Evolutionary conservation across 2,329 filamentous ascomycete genomes (phyloP).

Genomic region (Diaporthe eres): DNA sequence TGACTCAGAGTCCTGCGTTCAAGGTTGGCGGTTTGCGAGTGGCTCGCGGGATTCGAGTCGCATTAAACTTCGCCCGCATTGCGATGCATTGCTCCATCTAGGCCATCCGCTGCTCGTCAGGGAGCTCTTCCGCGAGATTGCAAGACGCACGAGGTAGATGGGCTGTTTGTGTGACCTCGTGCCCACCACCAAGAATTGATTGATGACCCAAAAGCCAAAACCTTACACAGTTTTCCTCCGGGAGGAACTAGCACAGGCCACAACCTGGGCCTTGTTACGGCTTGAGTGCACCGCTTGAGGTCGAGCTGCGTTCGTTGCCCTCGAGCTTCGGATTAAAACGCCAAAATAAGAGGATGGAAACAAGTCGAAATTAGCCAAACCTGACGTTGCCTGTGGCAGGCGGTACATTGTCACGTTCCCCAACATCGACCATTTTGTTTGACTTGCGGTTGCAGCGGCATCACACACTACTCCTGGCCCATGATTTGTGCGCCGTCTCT

Average conservation of each 20-base stretch:
- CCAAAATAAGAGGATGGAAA: conserved; percentile 15
- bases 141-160: conserved; percentile 23
- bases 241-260: conserved; percentile 4
- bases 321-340: conserved; percentile 3
- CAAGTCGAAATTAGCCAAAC: conserved; percentile 15
- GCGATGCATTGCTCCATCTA: conserved; percentile 28
- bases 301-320: not conserved
- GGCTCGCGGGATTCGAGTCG: conserved; percentile 32
- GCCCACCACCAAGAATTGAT: conserved; percentile 13
- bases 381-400: conserved; percentile 9
- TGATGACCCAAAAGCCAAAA: conserved; percentile 10
- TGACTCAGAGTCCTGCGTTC: conserved; percentile 32
- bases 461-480: conserved; percentile 11
- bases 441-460: conserved; percentile 30
- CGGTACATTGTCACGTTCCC: conserved; percentile 22
- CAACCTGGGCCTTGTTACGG: conserved; percentile 16
- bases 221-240: not conserved
- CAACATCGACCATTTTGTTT: conserved; percentile 28
- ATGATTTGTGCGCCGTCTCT: conserved; percentile 25
- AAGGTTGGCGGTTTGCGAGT: conserved; percentile 32
- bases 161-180: conserved; percentile 18
- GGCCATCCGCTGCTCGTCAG: conserved; percentile 5
- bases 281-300: not conserved
- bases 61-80: conserved; percentile 20
- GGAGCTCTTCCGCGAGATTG: conserved; percentile 32